phyloP scores from a whole-genome alignment of 2,329 filamentous ascomycete genomes.

The Sporothrix inflata region DNA sequence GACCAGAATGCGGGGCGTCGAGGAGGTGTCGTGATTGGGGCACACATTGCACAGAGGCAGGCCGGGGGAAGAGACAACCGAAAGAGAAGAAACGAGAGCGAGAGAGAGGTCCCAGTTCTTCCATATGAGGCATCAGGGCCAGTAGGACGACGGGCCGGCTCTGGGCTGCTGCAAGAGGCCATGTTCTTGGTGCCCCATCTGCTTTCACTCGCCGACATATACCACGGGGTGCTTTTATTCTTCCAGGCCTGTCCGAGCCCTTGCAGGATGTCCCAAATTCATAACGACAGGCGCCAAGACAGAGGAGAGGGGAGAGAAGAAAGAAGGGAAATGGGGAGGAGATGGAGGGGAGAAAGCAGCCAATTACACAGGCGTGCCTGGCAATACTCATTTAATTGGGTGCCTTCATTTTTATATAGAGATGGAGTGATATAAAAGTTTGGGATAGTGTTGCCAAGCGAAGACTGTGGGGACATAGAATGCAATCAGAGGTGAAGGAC shows the following conservation, averaged over 20 bases:
- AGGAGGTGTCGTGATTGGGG: conserved; percentile 23
- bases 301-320: not conserved
- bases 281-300: conserved; percentile 12
- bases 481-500: not conserved
- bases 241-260: conserved; percentile 3
- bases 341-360: not conserved
- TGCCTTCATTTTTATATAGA: conserved; percentile 10
- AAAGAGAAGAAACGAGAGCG: not conserved
- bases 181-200: not conserved
- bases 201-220: not conserved
- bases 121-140: conserved; percentile 3
- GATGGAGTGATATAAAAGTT: conserved; percentile 10
- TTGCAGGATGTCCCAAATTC: conserved; percentile 18
- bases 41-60: not conserved
- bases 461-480: conserved; percentile 13
- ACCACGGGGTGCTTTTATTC: conserved; percentile 1
- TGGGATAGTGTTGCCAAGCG: conserved; percentile 12
- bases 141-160: not conserved
- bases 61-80: not conserved
- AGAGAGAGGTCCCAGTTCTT: not conserved
- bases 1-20: conserved; percentile 23
- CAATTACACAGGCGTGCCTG: not conserved
- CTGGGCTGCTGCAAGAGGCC: not conserved
- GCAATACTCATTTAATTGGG: conserved; percentile 21
- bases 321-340: not conserved